A percentile compares a stretch with the other conserved stretches of the same genome.
Conservation (phyloP, 202 grass and related monocot species). For the Setaria viridis region DNA sequence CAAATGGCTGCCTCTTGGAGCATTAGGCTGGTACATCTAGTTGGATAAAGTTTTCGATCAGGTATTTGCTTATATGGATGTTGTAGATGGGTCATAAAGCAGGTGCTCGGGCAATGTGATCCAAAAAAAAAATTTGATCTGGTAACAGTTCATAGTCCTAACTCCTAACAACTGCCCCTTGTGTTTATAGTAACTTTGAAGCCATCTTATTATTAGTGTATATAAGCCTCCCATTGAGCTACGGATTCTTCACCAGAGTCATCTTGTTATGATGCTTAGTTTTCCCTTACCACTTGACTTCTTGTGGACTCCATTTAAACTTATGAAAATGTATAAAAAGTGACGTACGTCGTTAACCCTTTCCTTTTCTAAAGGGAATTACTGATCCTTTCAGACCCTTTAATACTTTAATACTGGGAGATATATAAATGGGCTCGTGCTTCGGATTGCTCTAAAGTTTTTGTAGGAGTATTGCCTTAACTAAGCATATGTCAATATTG, state of each 20-base stretch:
- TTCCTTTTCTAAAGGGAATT: neutral
- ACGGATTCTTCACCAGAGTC: neutral
- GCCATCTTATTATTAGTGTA: neutral
- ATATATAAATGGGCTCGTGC: neutral
- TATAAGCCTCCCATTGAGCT: neutral
- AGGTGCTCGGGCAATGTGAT: neutral
- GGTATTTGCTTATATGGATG: neutral
- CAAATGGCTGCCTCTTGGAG: neutral
- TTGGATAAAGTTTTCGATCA: neutral
- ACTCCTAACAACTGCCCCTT: neutral
- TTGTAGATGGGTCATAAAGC: neutral
- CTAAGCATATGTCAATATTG: slow-evolving; percentile 27
- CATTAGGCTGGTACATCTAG: neutral
- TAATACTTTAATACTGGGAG: slow-evolving; percentile 29
- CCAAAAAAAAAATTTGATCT: neutral
- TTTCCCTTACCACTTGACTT: neutral
- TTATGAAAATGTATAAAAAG: slow-evolving; percentile 2
- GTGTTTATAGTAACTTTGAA: neutral
- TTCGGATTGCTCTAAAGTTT: slow-evolving; percentile 1
- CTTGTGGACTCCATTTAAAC: neutral
- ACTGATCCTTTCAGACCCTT: slow-evolving; percentile 8
- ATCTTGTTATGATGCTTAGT: neutral
- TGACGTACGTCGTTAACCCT: neutral
- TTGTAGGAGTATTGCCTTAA: slow-evolving; percentile 4
- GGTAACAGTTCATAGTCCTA: neutral